Evolutionary conservation across 306 rosid genomes (phyloP), one percentile per base, ranked within the genome.

Genomic region (Trichosanthes cucumerina): DNA sequence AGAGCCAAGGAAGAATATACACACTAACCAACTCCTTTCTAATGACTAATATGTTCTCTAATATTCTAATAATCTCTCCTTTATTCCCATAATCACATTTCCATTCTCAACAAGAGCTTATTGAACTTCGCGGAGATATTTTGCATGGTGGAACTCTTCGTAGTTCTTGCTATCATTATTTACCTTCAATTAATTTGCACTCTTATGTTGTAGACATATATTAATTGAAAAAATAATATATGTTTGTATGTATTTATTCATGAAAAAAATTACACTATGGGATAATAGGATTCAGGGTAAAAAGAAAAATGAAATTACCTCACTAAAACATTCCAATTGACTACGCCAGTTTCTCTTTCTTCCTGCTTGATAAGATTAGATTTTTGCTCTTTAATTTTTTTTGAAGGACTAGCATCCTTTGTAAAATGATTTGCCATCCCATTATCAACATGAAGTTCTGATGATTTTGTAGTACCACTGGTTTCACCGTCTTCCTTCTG

Each of bases 281-380:
- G 26, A 65, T 19, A 65, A 65, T 65, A 44, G 16, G 72, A 65
- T 36, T 65, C 47, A 19, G 36, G 26, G 24, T 36, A 24, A 75
- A 28, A 31, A 3, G 19, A 28, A 28, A 28, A 28, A 28, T 1
- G 33, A n/a, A 75, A 80, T 64, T 87, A 93, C 98, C 98, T 87
- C 46, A 47, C 66, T 77, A 93, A 62, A 79, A 93, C 96, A n/a
- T 84, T 90, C 97, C 79, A 85, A 80, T 93, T 93, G 79, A 93
- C 87, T 50, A 91, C 90, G 4, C 98, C 96, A 9, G 97, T 91
- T 81, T 93, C 97, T 56, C 93, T 79, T 80, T 93, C 98, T 85
- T 93, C 98, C 78, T 90, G 89, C 79, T 89, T 93, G 46, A 93
- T 82, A 63, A 91, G 91, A 63, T 90, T 79, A 49, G 96, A 91